Conservation (phyloP, 495 filamentous ascomycete genomes). For the Penicillium atrosanguineum region DNA sequence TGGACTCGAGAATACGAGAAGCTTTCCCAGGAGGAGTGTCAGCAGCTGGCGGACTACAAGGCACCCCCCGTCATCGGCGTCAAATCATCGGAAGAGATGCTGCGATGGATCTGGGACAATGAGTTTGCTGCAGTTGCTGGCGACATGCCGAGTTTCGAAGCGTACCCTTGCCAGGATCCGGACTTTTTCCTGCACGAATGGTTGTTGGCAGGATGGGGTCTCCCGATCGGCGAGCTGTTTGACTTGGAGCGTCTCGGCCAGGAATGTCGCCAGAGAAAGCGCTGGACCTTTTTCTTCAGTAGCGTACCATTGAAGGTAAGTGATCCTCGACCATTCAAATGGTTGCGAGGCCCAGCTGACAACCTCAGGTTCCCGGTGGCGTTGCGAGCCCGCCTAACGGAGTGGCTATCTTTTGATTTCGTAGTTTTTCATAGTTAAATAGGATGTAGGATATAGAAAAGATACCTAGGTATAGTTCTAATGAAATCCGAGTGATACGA, state of each 20-base stretch:
- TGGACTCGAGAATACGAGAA: slow-evolving; percentile 43
- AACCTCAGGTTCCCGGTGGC: slow-evolving; percentile 36
- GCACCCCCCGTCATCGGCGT: slow-evolving; percentile 43
- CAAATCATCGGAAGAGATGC: slow-evolving; percentile 37
- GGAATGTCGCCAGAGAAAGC: slow-evolving; percentile 40
- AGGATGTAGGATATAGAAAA: too few species aligned
- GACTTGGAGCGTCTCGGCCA: slow-evolving; percentile 49
- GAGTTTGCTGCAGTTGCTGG: slow-evolving; percentile 52
- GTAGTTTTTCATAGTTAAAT: too few species aligned
- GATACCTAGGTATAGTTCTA: too few species aligned
- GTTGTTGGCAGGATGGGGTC: slow-evolving; percentile 54
- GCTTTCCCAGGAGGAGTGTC: slow-evolving; percentile 28
- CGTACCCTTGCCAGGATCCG: slow-evolving; percentile 27
- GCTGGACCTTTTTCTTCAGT: slow-evolving; percentile 53
- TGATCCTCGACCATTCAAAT: slow-evolving; percentile 5
- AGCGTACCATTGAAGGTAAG: slow-evolving; percentile 55
- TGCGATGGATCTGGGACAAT: slow-evolving; percentile 50
- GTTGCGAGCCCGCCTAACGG: slow-evolving; percentile 54
- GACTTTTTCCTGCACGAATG: slow-evolving; percentile 48
- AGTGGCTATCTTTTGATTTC: slow-evolving; percentile 40
- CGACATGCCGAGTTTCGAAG: slow-evolving; percentile 50
- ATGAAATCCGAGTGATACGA: not conserved
- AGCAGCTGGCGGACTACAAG: slow-evolving; percentile 25
- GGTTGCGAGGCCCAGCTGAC: not conserved
- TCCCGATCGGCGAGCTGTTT: slow-evolving; percentile 60